Base-by-base conservation (phyloP, 768 basidiomycete genomes). In the Holtermannia corniformis region DNA sequence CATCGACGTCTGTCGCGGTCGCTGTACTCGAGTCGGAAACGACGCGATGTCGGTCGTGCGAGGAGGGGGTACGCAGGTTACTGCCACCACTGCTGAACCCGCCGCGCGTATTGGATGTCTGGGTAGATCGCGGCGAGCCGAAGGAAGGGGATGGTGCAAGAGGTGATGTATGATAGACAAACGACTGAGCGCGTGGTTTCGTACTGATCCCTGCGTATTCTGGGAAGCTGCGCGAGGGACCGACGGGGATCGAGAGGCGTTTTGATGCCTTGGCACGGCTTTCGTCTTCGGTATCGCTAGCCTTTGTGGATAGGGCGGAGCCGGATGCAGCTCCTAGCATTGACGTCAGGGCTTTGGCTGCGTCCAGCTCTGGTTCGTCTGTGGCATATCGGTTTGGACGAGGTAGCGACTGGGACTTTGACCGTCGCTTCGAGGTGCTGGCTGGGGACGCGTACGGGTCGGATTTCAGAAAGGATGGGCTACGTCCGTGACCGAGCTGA, bases 291-390 rank as follows among this genome's bases (percentile, higher is more conserved):
- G 20, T 26, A 21, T 21, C 46, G 23, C 11, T 21, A 16, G 46
- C n/a, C 12, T 20, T 47, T 44, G n/a, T n/a, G n/a, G 10, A 7
- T 3, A 32, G 20, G 13, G 21, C 41, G 19, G 54, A 25, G 20
- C 46, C 24, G 4, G 57, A 52, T 2, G 52, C 61, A 5, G 54
- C 50, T 16, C 55, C 61, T 11, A 67, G 55, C 68, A 70, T 70
- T 21, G 52, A 58, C 3, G 68, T 59, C 7, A 70, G 47, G 10
- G 68, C 68, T 42, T 64, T 67, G 12, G 68, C 68, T 10, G 68
- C 68, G 52, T 70, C 60, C 14, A 70, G 60, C 47, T 67, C 68
- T 52, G 64, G 65, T 11, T 47, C 52, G 11, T 60, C 67, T 3
- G 63, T 61, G 13, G 14, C 27, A 23, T 16, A 20, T 22, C 44